These are phyloP conservation scores for Aureobasidium sp. DNA, from an alignment of 2,329 filamentous ascomycete genomes.

Conservation along the genomic window DNA sequence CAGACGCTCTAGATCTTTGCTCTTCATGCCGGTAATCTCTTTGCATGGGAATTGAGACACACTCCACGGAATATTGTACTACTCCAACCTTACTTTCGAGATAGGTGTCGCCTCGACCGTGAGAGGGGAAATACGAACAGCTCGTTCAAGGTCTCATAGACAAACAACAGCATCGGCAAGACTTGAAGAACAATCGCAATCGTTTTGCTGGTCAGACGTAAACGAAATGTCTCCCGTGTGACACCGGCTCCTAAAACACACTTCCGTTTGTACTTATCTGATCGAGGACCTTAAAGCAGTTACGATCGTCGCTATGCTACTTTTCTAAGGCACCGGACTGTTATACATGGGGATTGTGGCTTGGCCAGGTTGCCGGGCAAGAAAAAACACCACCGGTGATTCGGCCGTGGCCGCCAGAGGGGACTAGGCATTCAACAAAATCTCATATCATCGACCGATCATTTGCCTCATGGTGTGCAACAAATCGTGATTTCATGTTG, in stretches of 20 bases:
- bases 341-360: background rate
- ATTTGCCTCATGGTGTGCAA: background rate
- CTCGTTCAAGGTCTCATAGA: no score
- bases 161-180: background rate
- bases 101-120: no score
- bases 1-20: no score
- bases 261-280: background rate
- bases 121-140: no score
- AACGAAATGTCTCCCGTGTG: no score
- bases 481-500: background rate
- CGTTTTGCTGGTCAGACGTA: background rate
- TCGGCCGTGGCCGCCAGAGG: no score
- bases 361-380: background rate
- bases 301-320: background rate
- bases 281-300: background rate
- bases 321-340: background rate
- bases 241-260: background rate
- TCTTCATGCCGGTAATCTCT: no score
- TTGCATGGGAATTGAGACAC: no score
- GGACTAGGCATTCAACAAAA: background rate
- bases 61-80: no score
- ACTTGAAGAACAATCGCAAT: background rate
- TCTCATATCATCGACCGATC: background rate
- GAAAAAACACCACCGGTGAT: background rate
- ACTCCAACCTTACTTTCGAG: no score